phyloP scores from a whole-genome alignment of 2,329 filamentous ascomycete genomes.

The Phaeomoniella chlamydospora region DNA sequence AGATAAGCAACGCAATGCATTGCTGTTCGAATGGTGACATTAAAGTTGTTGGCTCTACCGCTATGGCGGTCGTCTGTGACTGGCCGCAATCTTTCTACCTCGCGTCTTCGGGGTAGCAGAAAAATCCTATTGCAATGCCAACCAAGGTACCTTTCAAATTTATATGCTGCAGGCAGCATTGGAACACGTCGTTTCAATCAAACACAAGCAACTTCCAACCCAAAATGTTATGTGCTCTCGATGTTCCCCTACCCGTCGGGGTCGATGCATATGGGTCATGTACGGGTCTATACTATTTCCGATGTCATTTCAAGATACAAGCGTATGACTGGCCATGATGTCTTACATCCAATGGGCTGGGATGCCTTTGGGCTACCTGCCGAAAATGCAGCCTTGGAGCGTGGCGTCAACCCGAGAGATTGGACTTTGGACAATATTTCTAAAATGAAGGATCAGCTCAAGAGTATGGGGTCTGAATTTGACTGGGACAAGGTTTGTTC shows the following conservation, averaged over 20 bases:
- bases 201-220: too few species aligned
- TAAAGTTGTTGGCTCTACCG: too few species aligned
- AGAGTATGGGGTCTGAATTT: slow-evolving; percentile 66
- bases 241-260: slow-evolving; percentile 95
- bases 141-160: too few species aligned
- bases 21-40: too few species aligned
- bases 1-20: too few species aligned
- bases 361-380: slow-evolving; percentile 84
- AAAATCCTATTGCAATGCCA: too few species aligned
- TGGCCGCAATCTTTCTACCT: too few species aligned
- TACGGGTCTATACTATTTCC: slow-evolving; percentile 81
- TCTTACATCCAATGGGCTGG: slow-evolving; percentile 87
- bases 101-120: too few species aligned
- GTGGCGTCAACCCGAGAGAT: slow-evolving; percentile 57
- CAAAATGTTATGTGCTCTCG: slow-evolving; percentile 56
- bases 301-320: slow-evolving; percentile 70
- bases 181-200: too few species aligned
- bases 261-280: slow-evolving; percentile 70
- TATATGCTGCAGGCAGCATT: too few species aligned
- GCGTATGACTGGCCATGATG: slow-evolving; percentile 57
- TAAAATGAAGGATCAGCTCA: slow-evolving; percentile 72
- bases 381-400: slow-evolving; percentile 80
- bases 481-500: slow-evolving; percentile 66
- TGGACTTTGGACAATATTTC: slow-evolving; percentile 75
- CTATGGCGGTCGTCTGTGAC: too few species aligned